phyloP scores from a whole-genome alignment of 2,329 filamentous ascomycete species.

The Diaporthe citri region DNA sequence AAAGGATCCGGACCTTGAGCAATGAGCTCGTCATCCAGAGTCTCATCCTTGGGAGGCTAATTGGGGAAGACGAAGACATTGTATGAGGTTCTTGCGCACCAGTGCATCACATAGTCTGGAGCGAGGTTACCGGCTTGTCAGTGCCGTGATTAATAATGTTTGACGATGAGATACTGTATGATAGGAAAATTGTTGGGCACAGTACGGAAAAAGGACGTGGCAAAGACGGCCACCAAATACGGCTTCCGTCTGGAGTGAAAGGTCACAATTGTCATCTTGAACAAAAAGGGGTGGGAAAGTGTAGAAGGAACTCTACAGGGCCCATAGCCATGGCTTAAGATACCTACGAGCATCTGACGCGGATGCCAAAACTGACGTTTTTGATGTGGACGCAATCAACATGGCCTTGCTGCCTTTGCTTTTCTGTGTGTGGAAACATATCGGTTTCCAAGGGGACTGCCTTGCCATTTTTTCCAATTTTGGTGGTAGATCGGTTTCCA shows the following conservation, averaged over 20 bases:
- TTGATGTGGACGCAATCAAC: background rate
- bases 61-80: slow-evolving; percentile 69
- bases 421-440: background rate
- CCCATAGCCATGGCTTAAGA: background rate
- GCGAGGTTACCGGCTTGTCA: background rate
- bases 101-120: background rate
- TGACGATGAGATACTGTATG: background rate
- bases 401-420: background rate
- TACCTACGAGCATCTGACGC: background rate
- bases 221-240: background rate
- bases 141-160: slow-evolving; percentile 1
- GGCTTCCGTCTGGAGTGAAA: background rate
- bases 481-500: background rate
- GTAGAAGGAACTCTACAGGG: background rate
- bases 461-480: background rate
- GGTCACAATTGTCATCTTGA: background rate
- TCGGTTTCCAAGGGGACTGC: too few relatives aligned
- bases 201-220: background rate
- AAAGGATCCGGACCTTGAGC: slow-evolving; percentile 76
- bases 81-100: slow-evolving; percentile 21
- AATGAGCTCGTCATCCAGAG: slow-evolving; percentile 94
- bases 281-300: background rate
- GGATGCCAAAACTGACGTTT: background rate
- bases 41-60: slow-evolving; percentile 84
- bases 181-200: background rate